Evolutionary conservation across 495 filamentous ascomycete genomes (phyloP).

Genomic region (Penicillium silybi): DNA sequence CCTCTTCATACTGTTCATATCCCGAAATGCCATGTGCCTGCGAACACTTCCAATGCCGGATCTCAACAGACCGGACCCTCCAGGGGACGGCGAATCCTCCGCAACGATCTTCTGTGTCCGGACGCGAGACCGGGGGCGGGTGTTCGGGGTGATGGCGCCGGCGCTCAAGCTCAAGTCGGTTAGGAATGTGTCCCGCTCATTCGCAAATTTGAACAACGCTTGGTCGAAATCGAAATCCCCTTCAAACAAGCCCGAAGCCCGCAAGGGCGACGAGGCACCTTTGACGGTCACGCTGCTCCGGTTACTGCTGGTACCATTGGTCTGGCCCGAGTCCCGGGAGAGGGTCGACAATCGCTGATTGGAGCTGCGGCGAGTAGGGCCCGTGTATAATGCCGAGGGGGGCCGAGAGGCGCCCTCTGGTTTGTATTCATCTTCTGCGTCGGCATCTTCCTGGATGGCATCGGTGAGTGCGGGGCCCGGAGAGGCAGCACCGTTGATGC

Average conservation of each 20-base stretch:
- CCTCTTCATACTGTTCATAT: conserved; percentile 92
- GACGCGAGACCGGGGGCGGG: conserved; percentile 66
- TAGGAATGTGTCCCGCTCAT: conserved; percentile 87
- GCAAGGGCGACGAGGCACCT: conserved; percentile 44
- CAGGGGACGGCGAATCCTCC: conserved; percentile 56
- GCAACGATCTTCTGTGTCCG: conserved; percentile 76
- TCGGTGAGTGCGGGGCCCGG: conserved; percentile 60
- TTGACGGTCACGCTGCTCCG: conserved; percentile 85
- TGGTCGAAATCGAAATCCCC: conserved; percentile 87
- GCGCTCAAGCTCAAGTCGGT: conserved; percentile 89
- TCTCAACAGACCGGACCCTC: conserved; percentile 39
- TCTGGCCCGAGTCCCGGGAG: conserved; percentile 52
- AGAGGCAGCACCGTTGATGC: conserved; percentile 37
- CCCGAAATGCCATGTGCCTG: conserved; percentile 80
- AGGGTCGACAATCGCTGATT: conserved; percentile 64
- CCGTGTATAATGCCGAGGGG: conserved; percentile 42
- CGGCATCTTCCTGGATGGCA: conserved; percentile 79
- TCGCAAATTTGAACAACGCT: conserved; percentile 88
- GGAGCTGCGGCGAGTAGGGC: conserved; percentile 56
- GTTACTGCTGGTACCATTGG: conserved; percentile 71
- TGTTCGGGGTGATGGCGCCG: conserved; percentile 69
- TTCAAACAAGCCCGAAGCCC: conserved; percentile 30
- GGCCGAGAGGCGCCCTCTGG: conserved; percentile 43
- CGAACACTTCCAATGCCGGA: conserved; percentile 72
- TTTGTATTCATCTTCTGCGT: conserved; percentile 52